Base-by-base conservation (phyloP, 2,329 filamentous ascomycete species). In the Fusarium beomiforme region DNA sequence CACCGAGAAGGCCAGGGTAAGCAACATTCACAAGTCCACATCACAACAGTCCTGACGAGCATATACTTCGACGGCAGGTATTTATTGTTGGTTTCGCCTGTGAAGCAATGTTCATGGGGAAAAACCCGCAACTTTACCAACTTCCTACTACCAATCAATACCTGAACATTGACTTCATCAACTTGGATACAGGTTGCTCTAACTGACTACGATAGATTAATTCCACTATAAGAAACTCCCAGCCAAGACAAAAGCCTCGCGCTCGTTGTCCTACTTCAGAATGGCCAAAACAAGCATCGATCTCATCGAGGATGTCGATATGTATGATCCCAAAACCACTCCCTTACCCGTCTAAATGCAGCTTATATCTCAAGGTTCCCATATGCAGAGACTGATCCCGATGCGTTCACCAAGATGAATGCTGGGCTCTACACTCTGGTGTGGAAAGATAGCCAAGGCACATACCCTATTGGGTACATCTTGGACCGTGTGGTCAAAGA, bases 401-500 rank as follows among this genome's bases (percentile, higher is more conserved):
- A 86, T 63, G 83, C 84, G 54, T 89, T 91, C 79, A 82, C 86
- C 46, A 80, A 83, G 44, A 81, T 88, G 67, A 81, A 89, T 64
- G 87, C 90, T 75, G 85, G 84, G 29, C 86, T 97, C 69, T 93
- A 90, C 78, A 90, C 93, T 19, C 82, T 92, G 16, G 82, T 90
- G 13, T 91, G 88, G 83, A 83, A 89, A 65, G 87, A 91, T 64
- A 86, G 85, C 17, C 81, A 92, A 10, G 92, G 91, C 21, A 87
- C 85, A 2, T 87, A 87, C 16, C 86, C 88, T 3, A 87, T 95
- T 31, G 92, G 91, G 46, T 90, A 88, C 75, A 80, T 91, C 72
- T 81, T 84, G n/a, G 81, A 83, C 24, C 76, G 79, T 9, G 87
- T 91, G 26, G 78, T 89, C 54, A 78, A 82, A 14, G 82, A 82